Percentiles rank a stretch among this genome's conserved stretches.
These are phyloP conservation scores for Neonectria hederae DNA, from an alignment of 2,329 filamentous ascomycete genomes.

Conservation along the genomic window DNA sequence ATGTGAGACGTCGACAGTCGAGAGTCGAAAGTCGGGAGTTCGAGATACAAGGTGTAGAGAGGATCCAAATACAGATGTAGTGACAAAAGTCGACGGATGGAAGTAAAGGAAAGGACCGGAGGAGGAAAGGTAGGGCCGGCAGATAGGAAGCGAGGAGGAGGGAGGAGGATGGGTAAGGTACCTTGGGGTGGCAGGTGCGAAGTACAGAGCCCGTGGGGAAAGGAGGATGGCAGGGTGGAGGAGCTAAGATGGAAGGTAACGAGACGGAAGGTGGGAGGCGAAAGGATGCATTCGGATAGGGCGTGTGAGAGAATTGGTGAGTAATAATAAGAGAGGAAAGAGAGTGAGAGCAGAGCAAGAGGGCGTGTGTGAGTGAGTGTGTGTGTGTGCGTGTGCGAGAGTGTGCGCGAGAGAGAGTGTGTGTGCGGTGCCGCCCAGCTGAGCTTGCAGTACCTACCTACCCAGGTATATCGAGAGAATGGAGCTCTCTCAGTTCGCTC, in stretches of 20 bases:
- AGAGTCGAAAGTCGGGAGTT: slow-evolving; percentile 11
- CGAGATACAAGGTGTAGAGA: slow-evolving; percentile 7
- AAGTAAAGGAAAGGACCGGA: slow-evolving; percentile 20
- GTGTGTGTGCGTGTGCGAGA: slow-evolving; percentile 7
- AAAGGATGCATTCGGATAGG: slow-evolving; percentile 41
- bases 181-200: not conserved
- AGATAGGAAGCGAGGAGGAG: slow-evolving; percentile 27
- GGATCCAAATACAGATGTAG: slow-evolving; percentile 6
- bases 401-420: slow-evolving; percentile 6
- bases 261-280: slow-evolving; percentile 41
- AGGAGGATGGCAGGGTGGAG: slow-evolving; percentile 33
- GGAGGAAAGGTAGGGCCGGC: slow-evolving; percentile 27
- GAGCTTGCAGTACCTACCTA: slow-evolving; percentile 17
- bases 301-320: slow-evolving; percentile 35
- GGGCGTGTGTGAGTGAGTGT: slow-evolving; percentile 4
- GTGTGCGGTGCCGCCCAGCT: slow-evolving; percentile 23
- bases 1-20: slow-evolving; percentile 21
- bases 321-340: slow-evolving; percentile 26
- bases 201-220: slow-evolving; percentile 25
- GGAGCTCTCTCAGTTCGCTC: slow-evolving; percentile 23
- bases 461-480: not conserved
- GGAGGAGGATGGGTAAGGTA: slow-evolving; percentile 24
- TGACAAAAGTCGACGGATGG: slow-evolving; percentile 19
- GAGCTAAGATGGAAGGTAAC: slow-evolving; percentile 30
- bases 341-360: slow-evolving; percentile 22